These are phyloP conservation scores for Heliocybe sulcata DNA, from an alignment of 1,284 basidiomycete genomes.

Conservation along the genomic window DNA sequence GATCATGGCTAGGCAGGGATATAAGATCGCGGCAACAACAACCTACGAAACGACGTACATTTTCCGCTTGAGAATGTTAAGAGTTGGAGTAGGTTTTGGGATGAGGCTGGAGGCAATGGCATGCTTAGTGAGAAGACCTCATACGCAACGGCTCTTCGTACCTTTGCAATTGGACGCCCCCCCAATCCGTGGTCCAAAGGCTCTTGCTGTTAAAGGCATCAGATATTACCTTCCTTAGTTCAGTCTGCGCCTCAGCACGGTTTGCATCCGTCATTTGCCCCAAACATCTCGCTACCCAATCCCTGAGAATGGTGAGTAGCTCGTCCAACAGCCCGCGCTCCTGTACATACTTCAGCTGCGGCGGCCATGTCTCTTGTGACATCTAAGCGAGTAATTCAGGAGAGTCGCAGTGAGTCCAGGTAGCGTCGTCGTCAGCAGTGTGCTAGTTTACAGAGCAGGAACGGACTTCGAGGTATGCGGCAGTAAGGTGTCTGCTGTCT, in stretches of 20 bases:
- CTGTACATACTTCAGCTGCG: slow-evolving; percentile 26
- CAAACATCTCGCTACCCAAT: slow-evolving; percentile 80
- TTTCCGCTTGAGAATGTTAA: slow-evolving; percentile 62
- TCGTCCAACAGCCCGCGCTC: background rate
- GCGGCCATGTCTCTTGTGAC: slow-evolving; percentile 31
- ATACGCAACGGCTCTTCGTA: slow-evolving; percentile 23
- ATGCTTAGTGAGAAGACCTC: background rate
- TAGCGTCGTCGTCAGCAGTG: no score
- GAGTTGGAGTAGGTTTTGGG: slow-evolving; percentile 48
- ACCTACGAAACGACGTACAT: slow-evolving; percentile 29
- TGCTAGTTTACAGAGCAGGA: no score
- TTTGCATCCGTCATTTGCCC: slow-evolving; percentile 77
- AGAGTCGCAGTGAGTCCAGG: no score
- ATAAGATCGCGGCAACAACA: background rate
- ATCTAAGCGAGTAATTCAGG: slow-evolving; percentile 12
- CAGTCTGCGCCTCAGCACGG: slow-evolving; percentile 67
- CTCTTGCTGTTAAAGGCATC: slow-evolving; percentile 72
- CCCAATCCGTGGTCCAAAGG: slow-evolving; percentile 88
- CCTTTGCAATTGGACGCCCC: slow-evolving; percentile 75
- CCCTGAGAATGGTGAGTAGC: slow-evolving; percentile 32
- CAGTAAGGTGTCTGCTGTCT: no score
- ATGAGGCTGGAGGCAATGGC: slow-evolving; percentile 39
- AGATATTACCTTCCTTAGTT: slow-evolving; percentile 83
- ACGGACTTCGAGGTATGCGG: no score
- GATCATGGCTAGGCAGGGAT: slow-evolving; percentile 1